Base-by-base conservation (phyloP, 495 filamentous ascomycete genomes). In the Penicillium robsamsonii region DNA sequence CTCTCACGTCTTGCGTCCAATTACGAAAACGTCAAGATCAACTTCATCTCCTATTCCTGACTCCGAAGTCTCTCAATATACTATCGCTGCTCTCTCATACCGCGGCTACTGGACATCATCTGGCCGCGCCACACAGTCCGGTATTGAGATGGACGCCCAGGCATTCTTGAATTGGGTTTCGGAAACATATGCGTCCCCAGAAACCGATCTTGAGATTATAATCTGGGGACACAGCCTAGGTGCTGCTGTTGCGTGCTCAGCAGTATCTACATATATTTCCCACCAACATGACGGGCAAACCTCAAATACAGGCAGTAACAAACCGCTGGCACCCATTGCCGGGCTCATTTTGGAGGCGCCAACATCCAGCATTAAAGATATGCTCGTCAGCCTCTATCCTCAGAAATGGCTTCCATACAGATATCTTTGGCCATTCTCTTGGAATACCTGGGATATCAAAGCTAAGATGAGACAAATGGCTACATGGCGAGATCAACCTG, bases 181-280 rank as follows among this genome's bases (percentile, higher is more conserved):
- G 29, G 47, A 65, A 55, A 80, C 54, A 0, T 75, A 72, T 45
- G 46, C 53, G 10, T 37, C 33, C 17, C 61, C 65, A 37, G 58
- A 66, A n/a, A 63, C 47, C 1, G 62, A 68, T 18, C 69, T 78
- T 4, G 71, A 78, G 27, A 38, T 91, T 11, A 62, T 92, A 1
- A 64, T 94, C n/a, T 94, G 89, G 90, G 89, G 89, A 0, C 90
- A 94, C 60, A 88, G 83, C 55, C 84, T 93, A 20, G 90, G 91
- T 5, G 81, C 78, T 12, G 80, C 75, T 3, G 75, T 86, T 57
- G 80, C 79, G 8, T 70, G 67, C 37, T 68, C 69, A 4, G 84
- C 82, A 7, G 75, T 85, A 3, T 80, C 87, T 8, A 78, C 77
- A 22, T 61, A 71, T 41, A 53, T 73, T 4, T 25, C 59, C 0